Base-by-base conservation (phyloP, 192 early-diverging fungal genomes). In the Entomortierella chlamydospora region DNA sequence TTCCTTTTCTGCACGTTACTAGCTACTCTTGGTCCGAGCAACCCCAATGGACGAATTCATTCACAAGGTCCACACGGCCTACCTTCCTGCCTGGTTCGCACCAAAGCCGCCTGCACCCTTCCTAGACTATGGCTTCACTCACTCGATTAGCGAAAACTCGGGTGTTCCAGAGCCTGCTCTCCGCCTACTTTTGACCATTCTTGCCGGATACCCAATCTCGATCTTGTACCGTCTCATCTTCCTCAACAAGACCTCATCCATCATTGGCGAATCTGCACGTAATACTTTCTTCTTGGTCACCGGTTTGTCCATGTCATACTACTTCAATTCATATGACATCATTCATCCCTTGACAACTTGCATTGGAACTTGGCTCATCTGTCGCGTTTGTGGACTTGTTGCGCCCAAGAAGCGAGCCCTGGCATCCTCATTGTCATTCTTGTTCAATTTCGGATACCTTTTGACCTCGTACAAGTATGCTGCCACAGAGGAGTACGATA, bases 371-470 rank as follows among this genome's bases (percentile, higher is more conserved):
- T 90, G 84, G 81, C 43, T 61, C 30, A 72, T 87, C 20, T 82
- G 82, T 29, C 57, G 68, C 8, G 28, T 79, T 7, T 15, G 83
- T 15, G 51, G 57, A 0, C 2, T 51, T 1, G 52, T 70, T n/a
- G 61, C 76, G 0, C 76, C 76, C 57, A 78, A 76, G 39, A 76
- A 86, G 50, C 70, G 87, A 52, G 61, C 65, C 22, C 11, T 71
- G 4, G 83, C 83, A 2, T 77, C 81, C 7, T 29, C 63, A 0
- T 51, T 68, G 7, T 67, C 85, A 1, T 88, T 88, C 71, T 12
- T 81, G 47, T 87, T 88, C 73, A 88, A 90, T 62, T 65, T 83
- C 37, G 51, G 58, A 0, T 88, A 90, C 64, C 61, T 90, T n/a
- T 57, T 88, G 45, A 25, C 57, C 1, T 82, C 82, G 1, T 88